Conservation (phyloP, 169 alveolate species). For the Cyclospora cayetanensis region DNA sequence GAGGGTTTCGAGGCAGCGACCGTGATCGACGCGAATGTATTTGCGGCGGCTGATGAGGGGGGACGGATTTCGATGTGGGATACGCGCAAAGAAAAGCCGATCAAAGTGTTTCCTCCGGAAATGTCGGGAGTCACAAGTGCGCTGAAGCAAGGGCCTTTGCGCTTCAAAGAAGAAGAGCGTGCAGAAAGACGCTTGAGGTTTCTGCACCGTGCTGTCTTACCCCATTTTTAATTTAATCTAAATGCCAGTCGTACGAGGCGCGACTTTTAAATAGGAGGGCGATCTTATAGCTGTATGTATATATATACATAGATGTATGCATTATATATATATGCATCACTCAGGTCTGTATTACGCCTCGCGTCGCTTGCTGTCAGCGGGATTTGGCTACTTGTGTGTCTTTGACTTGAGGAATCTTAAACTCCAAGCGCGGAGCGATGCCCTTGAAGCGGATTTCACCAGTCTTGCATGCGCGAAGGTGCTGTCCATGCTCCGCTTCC, state of each 20-base stretch:
- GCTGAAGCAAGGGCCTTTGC: not conserved
- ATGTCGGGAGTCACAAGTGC: not conserved
- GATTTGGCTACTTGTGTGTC: slow-evolving; percentile 37
- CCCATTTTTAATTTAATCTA: not conserved
- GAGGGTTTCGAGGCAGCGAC: not conserved
- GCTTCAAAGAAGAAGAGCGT: not conserved
- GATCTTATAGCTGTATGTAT: not conserved
- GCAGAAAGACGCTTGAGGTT: not conserved
- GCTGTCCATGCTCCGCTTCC: not conserved
- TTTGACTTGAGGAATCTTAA: slow-evolving; percentile 1
- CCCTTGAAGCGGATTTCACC: slow-evolving; percentile 40
- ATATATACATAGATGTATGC: not conserved
- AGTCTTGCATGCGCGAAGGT: slow-evolving; percentile 27
- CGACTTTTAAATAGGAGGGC: not conserved
- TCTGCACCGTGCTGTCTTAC: not conserved
- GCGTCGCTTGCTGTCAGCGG: slow-evolving; percentile 7
- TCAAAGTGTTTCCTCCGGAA: not conserved
- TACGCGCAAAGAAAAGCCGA: not conserved
- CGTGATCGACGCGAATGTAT: not conserved
- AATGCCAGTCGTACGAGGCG: not conserved
- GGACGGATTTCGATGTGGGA: slow-evolving; percentile 57
- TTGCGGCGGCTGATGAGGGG: slow-evolving; percentile 55
- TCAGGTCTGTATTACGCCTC: not conserved
- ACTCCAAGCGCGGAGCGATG: slow-evolving; percentile 45
- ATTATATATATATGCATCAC: not conserved